phyloP scores from a whole-genome alignment of 441 rosid genomes.

The Adansonia rubrostipa region DNA sequence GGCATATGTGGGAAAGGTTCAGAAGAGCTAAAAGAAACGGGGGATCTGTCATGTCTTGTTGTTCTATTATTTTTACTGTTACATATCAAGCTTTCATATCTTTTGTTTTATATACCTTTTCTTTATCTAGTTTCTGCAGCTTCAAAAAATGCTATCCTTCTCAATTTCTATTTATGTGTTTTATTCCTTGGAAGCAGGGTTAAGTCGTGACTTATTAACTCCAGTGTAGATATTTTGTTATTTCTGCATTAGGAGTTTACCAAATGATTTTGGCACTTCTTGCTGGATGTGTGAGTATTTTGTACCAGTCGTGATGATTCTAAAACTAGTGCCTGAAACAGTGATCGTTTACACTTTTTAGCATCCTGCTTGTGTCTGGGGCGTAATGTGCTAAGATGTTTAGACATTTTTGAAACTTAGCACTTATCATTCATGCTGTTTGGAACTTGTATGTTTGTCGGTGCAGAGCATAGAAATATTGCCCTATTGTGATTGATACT shows the following conservation, averaged over 20 bases:
- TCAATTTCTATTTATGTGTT: slow-evolving; percentile 20
- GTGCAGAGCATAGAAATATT: background rate
- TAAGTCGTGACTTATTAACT: slow-evolving; percentile 28
- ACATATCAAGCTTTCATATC: slow-evolving; percentile 17
- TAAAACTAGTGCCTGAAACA: too few species aligned
- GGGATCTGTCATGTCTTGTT: slow-evolving; percentile 16
- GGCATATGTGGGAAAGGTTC: slow-evolving; percentile 74
- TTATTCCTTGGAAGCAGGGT: slow-evolving; percentile 28
- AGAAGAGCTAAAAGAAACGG: slow-evolving; percentile 51
- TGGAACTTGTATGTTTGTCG: background rate
- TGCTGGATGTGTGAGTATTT: too few species aligned
- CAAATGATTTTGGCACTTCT: too few species aligned
- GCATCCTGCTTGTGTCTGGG: too few species aligned
- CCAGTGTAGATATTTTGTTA: slow-evolving; percentile 33
- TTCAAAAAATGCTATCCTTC: slow-evolving; percentile 13
- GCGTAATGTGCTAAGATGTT: too few species aligned
- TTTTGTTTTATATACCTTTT: slow-evolving; percentile 27
- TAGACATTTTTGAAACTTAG: too few species aligned
- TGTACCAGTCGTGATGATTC: too few species aligned
- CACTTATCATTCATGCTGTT: too few species aligned
- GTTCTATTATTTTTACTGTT: slow-evolving; percentile 10
- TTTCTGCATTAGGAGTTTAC: slow-evolving; percentile 18
- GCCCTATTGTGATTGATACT: background rate
- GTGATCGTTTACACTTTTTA: too few species aligned
- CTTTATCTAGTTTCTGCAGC: slow-evolving; percentile 23